phyloP scores from a whole-genome alignment of 192 early-diverging fungal genomes.

The Cetraspora pellucida region DNA sequence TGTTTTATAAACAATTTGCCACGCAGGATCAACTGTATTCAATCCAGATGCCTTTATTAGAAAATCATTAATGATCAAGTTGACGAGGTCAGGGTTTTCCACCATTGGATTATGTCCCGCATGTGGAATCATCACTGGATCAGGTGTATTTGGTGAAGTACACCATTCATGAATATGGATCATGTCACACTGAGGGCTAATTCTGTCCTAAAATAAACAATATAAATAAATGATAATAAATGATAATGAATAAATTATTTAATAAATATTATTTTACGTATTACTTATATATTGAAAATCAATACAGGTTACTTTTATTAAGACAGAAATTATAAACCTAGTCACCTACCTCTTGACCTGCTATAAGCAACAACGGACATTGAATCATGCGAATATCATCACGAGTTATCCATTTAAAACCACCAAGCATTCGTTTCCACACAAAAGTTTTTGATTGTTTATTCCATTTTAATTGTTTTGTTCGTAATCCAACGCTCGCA shows the following conservation, averaged over 20 bases:
- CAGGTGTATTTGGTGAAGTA: slow-evolving; percentile 28
- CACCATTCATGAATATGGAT: slow-evolving; percentile 46
- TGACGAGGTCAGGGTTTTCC: slow-evolving; percentile 53
- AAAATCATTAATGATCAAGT: slow-evolving; percentile 55
- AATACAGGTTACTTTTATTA: no score
- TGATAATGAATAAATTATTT: no score
- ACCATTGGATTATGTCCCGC: slow-evolving; percentile 55
- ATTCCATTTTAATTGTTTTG: slow-evolving; percentile 56
- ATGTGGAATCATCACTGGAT: slow-evolving; percentile 48
- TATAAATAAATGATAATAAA: neutral
- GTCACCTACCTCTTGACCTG: slow-evolving; percentile 48
- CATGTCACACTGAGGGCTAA: slow-evolving; percentile 46
- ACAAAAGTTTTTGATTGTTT: slow-evolving; percentile 50
- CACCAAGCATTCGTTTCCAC: slow-evolving; percentile 46
- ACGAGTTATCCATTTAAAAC: slow-evolving; percentile 41
- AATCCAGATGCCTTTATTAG: slow-evolving; percentile 55
- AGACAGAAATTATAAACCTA: neutral
- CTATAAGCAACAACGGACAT: slow-evolving; percentile 48
- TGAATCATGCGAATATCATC: slow-evolving; percentile 43
- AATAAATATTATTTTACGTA: no score
- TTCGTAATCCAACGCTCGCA: slow-evolving; percentile 39
- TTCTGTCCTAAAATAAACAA: slow-evolving; percentile 42
- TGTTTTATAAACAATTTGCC: slow-evolving; percentile 55
- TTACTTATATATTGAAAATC: no score
- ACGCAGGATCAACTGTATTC: slow-evolving; percentile 51